Percentiles rank a stretch among this genome's conserved stretches.
These are phyloP conservation scores for Globisporangium radiosum DNA, from an alignment of 352 stramenopile genomes.

Conservation along the genomic window DNA sequence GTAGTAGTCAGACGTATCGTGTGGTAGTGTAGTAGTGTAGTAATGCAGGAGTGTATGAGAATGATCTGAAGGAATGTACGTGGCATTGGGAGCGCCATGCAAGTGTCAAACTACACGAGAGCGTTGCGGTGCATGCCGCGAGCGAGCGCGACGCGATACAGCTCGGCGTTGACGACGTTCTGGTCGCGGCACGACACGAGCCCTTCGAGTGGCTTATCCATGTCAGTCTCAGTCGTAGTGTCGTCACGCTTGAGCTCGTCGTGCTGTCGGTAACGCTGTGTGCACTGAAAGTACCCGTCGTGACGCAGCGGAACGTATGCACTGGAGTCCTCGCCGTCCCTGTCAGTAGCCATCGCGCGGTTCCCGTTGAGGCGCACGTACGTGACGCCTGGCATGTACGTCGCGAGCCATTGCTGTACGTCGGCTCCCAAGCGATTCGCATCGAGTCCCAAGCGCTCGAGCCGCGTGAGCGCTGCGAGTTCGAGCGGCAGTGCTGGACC, in stretches of 20 bases:
- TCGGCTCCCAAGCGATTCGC: conserved; percentile 32
- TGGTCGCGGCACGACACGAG: conserved; percentile 17
- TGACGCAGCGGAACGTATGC: conserved; percentile 22
- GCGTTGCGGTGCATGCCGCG: conserved; percentile 1
- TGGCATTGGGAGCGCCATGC: neutral
- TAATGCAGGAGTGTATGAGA: neutral
- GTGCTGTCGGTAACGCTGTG: conserved; percentile 13
- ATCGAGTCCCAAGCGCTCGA: conserved; percentile 60
- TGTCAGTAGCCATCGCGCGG: neutral
- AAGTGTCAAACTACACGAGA: neutral
- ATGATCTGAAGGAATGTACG: neutral
- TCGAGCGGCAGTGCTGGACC: conserved; percentile 27
- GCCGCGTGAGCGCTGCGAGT: conserved; percentile 28
- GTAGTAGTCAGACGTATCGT: too few relatives aligned
- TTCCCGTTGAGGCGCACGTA: conserved; percentile 56
- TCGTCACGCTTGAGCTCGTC: neutral
- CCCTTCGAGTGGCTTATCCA: conserved; percentile 3
- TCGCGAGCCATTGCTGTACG: conserved; percentile 17
- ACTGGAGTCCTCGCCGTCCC: neutral
- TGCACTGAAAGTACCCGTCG: conserved; percentile 47
- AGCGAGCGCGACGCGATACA: conserved; percentile 4
- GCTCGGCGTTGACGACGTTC: conserved; percentile 18
- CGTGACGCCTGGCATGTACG: conserved; percentile 22
- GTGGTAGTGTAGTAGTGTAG: too few relatives aligned
- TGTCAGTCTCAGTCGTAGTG: neutral